Evolutionary conservation across 2,329 filamentous ascomycete genomes (phyloP), one percentile per base, ranked within the genome.

Genomic region (Verticillium isaacii): DNA sequence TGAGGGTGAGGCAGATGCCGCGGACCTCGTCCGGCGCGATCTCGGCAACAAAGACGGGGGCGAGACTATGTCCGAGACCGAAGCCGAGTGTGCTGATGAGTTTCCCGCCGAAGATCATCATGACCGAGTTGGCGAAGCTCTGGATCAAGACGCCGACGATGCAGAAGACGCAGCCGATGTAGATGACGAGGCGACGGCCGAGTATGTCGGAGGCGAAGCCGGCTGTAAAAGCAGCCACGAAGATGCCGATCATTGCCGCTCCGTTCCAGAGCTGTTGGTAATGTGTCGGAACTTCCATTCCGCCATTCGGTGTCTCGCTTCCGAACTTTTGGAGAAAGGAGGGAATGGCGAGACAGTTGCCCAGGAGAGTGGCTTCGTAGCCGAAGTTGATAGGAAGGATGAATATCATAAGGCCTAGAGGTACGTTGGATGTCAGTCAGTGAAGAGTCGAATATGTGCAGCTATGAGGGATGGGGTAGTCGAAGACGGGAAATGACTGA

Each of bases 1-100:
- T 62, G 25, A 62, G 54, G 32, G 59, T 57, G 11, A 62, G 50
- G 23, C 57, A 62, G 6, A 60, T 37, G 8, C 65, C 66, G 4
- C 66, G 62, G 8, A 67, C 45, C 15, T 54, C 56, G 8, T 62
- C 57, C 0, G 66, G 65, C 2, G 63, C 62, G 7, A 65, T 62
- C 59, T 67, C 65, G 0, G 63, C 60, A 54, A 66, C 61, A 32
- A 64, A 67, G 19, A 67, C 65, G 5, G 66, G 65, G 2, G 64
- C 63, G 19, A 61, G 61, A 23, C 62, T 62, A 4, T 63, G 61
- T 5, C 63, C 65, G 0, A 66, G 52, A 11, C 61, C 61, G 12
- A 60, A 60, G 3, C 61, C 63, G 14, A 61, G 56, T 23, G 58
- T 62, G 54, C 58, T 60, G 58, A 65, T 56, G 5, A 65, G 60